Base-by-base conservation (phyloP, 1,284 basidiomycete species). In the Irpex sp. region DNA sequence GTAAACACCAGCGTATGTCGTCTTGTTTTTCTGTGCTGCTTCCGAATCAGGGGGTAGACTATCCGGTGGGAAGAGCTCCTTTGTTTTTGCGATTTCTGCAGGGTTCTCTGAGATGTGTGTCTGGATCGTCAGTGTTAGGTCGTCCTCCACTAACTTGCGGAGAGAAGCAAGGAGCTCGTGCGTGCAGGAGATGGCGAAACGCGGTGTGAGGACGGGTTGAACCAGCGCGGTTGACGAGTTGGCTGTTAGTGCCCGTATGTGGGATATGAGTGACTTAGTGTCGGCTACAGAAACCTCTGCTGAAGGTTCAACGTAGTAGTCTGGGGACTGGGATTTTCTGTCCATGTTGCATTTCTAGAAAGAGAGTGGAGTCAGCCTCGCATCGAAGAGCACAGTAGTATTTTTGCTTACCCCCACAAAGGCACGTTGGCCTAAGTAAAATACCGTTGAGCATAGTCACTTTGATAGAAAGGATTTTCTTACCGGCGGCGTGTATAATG, bases 181-280 rank as follows among this genome's bases (percentile, higher is more conserved):
- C 0, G 94, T 89, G 76, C 94, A 97, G n/a, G 92, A 88, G 66
- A 99, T 92, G 34, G 97, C 96, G 75, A 99, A 98, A 17, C 96
- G 91, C 17, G 97, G 97, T 0, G 97, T 98, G 54, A 98, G 78
- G 71, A 97, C 88, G 0, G 96, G 96, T 64, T 92, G 90, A 5
- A 98, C 92, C 15, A 96, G 85, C 5, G 78, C 72, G 36, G 66
- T 57, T 61, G 69, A 49, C 57, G 65, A 59, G 64, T 68, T 60
- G 6, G 68, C 71, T 4, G 73, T 74, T 40, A 92, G 75, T 1
- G 81, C 72, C 36, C 83, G 84, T 69, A 96, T 90, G 75, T 94
- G 78, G 0, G 78, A 67, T 67, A 97, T 87, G 52, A 96, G 81
- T n/a, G 79, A 77, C 60, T 79, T 73, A 0, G 94, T 95, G 54